Conservation (phyloP, 495 filamentous ascomycete genomes). For the Neurospora sp. region DNA sequence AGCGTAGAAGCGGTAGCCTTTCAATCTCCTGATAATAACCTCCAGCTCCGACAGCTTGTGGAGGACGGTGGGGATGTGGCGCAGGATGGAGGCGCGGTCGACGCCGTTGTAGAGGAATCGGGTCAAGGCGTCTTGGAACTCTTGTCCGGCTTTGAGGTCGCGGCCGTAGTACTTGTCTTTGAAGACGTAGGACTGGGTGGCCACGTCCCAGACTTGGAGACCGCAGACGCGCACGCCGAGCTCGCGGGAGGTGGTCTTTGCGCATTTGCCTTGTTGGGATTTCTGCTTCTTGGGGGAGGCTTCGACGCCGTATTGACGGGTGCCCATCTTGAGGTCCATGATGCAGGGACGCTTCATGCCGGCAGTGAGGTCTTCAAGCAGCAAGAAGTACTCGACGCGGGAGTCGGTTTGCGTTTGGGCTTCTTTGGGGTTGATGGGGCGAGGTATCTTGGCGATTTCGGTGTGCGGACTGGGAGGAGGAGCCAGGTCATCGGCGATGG, state of each 20-base stretch:
- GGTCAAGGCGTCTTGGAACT: slow-evolving; percentile 82
- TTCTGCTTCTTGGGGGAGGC: slow-evolving; percentile 84
- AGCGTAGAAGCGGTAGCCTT: slow-evolving; percentile 90
- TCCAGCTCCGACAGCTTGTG: slow-evolving; percentile 75
- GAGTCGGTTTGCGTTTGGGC: slow-evolving; percentile 53
- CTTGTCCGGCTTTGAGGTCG: slow-evolving; percentile 73
- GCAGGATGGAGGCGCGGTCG: slow-evolving; percentile 60
- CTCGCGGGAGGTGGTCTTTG: slow-evolving; percentile 80
- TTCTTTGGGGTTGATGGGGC: slow-evolving; percentile 63
- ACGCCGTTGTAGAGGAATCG: slow-evolving; percentile 90
- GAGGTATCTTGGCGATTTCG: slow-evolving; percentile 30
- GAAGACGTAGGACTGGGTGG: slow-evolving; percentile 72
- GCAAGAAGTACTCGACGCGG: slow-evolving; percentile 81
- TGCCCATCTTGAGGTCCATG: slow-evolving; percentile 97
- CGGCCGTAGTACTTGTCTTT: slow-evolving; percentile 97
- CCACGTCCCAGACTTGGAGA: slow-evolving; percentile 89
- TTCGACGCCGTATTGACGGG: slow-evolving; percentile 95
- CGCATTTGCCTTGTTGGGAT: slow-evolving; percentile 87
- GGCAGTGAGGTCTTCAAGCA: slow-evolving; percentile 93
- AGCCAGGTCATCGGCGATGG: background rate
- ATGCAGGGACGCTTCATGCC: slow-evolving; percentile 96
- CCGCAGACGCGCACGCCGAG: slow-evolving; percentile 91
- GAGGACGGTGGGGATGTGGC: slow-evolving; percentile 79
- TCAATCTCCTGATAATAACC: slow-evolving; percentile 64
- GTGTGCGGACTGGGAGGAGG: background rate